Conservation (phyloP, 495 filamentous ascomycete species). For the Aspergillus conjunctus region DNA sequence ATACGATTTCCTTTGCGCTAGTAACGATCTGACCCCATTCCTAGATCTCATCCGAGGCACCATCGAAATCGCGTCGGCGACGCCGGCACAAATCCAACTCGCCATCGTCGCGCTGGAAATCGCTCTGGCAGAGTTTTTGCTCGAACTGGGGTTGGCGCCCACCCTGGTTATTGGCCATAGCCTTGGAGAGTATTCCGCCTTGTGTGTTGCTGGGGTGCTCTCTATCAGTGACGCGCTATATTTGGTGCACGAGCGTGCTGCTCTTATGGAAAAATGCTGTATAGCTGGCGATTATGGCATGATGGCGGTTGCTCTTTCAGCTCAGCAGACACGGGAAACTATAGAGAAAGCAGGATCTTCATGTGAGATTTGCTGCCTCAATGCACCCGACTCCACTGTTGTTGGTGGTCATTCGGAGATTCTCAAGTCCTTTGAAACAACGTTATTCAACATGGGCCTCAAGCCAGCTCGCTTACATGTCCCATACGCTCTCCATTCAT, state of each 20-base stretch:
- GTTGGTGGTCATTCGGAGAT: slow-evolving; percentile 52
- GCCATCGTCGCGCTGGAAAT: slow-evolving; percentile 25
- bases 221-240: slow-evolving; percentile 30
- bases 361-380: slow-evolving; percentile 60
- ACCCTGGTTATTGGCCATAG: slow-evolving; percentile 37
- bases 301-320: slow-evolving; percentile 49
- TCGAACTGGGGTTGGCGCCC: slow-evolving; percentile 23
- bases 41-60: slow-evolving; percentile 27
- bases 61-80: slow-evolving; percentile 10
- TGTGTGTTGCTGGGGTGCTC: slow-evolving; percentile 29
- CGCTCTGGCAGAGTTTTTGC: slow-evolving; percentile 27
- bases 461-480: slow-evolving; percentile 43
- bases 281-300: slow-evolving; percentile 37
- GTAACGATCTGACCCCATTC: slow-evolving; percentile 42
- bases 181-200: slow-evolving; percentile 44
- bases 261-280: slow-evolving; percentile 21
- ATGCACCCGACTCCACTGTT: slow-evolving; percentile 62
- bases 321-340: not conserved
- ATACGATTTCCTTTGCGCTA: slow-evolving; percentile 31
- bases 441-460: slow-evolving; percentile 10
- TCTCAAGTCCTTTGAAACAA: slow-evolving; percentile 16
- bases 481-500: slow-evolving; percentile 54
- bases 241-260: slow-evolving; percentile 30
- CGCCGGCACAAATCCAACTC: slow-evolving; percentile 28
- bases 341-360: slow-evolving; percentile 26